Base-by-base conservation (phyloP, 805 yeast species). In the Sugiyamaella mastotermitis region DNA sequence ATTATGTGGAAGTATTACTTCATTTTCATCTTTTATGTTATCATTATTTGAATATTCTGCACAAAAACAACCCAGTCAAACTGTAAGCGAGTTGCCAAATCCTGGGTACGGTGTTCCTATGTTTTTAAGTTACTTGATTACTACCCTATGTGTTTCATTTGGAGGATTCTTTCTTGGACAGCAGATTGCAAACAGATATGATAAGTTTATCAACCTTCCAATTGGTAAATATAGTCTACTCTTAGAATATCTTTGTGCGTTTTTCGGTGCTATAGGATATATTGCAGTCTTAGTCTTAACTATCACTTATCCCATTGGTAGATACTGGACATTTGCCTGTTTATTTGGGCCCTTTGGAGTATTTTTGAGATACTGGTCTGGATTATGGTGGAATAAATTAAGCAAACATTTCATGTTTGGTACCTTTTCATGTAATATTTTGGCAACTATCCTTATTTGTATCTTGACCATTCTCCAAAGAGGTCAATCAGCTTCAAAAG, bases 21-120 rank as follows among this genome's bases (percentile, higher is more conserved):
- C 95, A 1, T 84, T 83, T 50, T 79, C 94, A 2, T 64, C 86
- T 0, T 61, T 79, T 42, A 62, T 81, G 2, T 50, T 75, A 4
- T 84, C 79, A 45, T 56, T 72, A 2, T 78, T 79, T 48, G 53
- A 65, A 16, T 60, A 62, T 40, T 62, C 80, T 5, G 66, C 78
- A 1, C 66, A 75, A 49, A 56, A 67, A 3, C 49, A 60, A 24
- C 54, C 55, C 20, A 52, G 64, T 1, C 38, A 58, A 18, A 18
- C 14, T 13, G 28, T 18, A n/a, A 7, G 10, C 1, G 16, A 26
- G 23, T 47, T 40, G 27, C 84, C 83, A 1, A 81, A 76, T 44
- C 62, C 74, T 5, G 95, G 83, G 0, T 85, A 83, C 56, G 94
- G 94, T 0, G 73, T 83, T 2, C 78, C 84, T 79, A 83, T 79